phyloP scores from a whole-genome alignment of 2,329 filamentous ascomycete genomes.

The Cyphellophora europaea region DNA sequence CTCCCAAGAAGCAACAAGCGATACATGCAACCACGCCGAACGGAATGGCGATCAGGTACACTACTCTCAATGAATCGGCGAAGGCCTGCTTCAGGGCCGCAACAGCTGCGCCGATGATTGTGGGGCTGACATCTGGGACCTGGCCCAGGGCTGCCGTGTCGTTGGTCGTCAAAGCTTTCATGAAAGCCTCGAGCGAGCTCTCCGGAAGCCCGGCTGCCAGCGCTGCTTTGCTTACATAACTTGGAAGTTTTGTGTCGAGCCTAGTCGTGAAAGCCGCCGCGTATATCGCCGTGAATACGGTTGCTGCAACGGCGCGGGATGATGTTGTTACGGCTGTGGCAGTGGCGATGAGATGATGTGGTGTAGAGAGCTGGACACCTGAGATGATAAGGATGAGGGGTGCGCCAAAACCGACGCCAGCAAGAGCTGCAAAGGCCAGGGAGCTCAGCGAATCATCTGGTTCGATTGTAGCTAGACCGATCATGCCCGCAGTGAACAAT shows the following conservation, averaged over 20 bases:
- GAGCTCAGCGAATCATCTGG: slow-evolving; percentile 5
- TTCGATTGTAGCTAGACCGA: slow-evolving; percentile 10
- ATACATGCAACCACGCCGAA: slow-evolving; percentile 13
- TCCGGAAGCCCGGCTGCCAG: slow-evolving; percentile 9
- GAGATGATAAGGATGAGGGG: slow-evolving; percentile 15
- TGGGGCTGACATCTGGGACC: slow-evolving; percentile 10
- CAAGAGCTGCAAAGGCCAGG: slow-evolving; percentile 7
- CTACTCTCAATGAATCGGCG: slow-evolving; percentile 12
- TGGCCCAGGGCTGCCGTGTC: slow-evolving; percentile 7
- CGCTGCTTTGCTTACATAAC: slow-evolving; percentile 7
- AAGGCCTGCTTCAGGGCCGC: slow-evolving; percentile 11
- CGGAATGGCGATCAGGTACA: slow-evolving; percentile 13
- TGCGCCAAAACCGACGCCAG: slow-evolving; percentile 12
- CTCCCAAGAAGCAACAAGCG: slow-evolving; percentile 11
- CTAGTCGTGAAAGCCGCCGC: slow-evolving; percentile 8
- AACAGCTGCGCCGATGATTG: slow-evolving; percentile 5
- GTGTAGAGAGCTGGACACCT: slow-evolving; percentile 14
- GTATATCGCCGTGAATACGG: slow-evolving; percentile 14
- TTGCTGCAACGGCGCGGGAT: slow-evolving; percentile 11
- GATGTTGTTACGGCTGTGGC: slow-evolving; percentile 15
- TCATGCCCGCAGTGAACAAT: slow-evolving; percentile 13
- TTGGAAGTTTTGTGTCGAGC: slow-evolving; percentile 10
- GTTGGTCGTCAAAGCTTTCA: slow-evolving; percentile 8
- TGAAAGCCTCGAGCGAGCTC: slow-evolving; percentile 7
- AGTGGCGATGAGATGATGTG: slow-evolving; percentile 14